Conservation (phyloP, 202 grass and related monocot genomes). For the Panicum virgatum region DNA sequence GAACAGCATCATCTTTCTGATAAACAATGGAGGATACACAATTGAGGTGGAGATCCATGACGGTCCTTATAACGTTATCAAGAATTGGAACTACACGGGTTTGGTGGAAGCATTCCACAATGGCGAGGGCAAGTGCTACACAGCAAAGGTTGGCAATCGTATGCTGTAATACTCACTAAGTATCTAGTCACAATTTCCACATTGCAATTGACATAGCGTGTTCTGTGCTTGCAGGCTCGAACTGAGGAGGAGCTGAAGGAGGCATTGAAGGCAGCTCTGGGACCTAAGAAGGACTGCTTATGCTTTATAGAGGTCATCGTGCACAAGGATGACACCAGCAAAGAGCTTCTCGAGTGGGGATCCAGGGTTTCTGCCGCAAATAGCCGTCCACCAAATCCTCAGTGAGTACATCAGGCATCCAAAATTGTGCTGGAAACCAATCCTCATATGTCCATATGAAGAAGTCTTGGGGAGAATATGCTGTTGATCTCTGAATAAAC, state of each 20-base stretch:
- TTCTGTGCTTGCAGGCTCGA: constrained; percentile 45
- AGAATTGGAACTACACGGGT: constrained; percentile 93
- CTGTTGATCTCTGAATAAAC: constrained; percentile 31
- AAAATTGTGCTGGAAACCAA: background rate
- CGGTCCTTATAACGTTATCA: constrained; percentile 87
- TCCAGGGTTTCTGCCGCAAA: constrained; percentile 76
- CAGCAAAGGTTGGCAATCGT: constrained; percentile 57
- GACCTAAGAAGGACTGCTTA: constrained; percentile 65
- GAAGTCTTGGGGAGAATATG: constrained; percentile 3
- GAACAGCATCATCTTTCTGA: constrained; percentile 83
- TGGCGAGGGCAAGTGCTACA: constrained; percentile 78
- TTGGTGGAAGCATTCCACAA: constrained; percentile 84
- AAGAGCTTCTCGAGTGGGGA: constrained; percentile 88
- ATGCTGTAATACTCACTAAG: background rate
- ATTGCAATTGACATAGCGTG: background rate
- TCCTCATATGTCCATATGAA: background rate
- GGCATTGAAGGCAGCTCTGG: constrained; percentile 51
- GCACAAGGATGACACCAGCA: constrained; percentile 90
- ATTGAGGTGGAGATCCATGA: constrained; percentile 98
- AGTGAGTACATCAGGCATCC: constrained; percentile 37
- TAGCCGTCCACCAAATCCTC: constrained; percentile 76
- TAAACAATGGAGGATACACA: constrained; percentile 95
- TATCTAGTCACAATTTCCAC: background rate
- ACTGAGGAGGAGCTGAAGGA: constrained; percentile 72
- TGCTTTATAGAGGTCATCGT: constrained; percentile 88